phyloP scores from a whole-genome alignment of 768 basidiomycete species.

The Cystobasidium tubakii region DNA sequence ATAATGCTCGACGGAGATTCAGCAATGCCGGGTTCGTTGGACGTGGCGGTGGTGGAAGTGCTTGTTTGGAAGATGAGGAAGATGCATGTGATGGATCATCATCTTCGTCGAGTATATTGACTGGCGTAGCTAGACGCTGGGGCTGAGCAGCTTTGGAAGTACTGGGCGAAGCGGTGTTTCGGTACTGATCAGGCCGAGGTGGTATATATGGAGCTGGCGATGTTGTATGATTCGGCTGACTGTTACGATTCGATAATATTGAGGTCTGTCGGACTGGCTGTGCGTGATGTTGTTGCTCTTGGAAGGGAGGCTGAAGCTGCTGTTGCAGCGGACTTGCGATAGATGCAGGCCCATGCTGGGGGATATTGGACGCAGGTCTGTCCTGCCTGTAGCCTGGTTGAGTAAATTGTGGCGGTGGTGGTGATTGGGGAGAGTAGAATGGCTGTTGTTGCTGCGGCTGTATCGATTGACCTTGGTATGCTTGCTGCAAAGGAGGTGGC shows the following conservation, averaged over 20 bases:
- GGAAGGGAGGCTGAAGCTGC: slow-evolving; percentile 42
- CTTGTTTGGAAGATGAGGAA: background rate
- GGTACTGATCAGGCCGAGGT: slow-evolving; percentile 39
- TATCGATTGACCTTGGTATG: background rate
- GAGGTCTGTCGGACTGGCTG: slow-evolving; percentile 16
- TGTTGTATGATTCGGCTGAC: slow-evolving; percentile 40
- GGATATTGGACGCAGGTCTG: slow-evolving; percentile 37
- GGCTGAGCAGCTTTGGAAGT: background rate
- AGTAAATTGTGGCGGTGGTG: slow-evolving; percentile 30
- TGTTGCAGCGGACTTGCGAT: slow-evolving; percentile 41
- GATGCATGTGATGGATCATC: slow-evolving; percentile 22
- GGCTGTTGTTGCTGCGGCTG: background rate
- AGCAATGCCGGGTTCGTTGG: slow-evolving; percentile 87
- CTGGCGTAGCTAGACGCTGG: slow-evolving; percentile 46
- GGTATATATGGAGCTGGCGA: slow-evolving; percentile 41
- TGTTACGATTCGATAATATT: background rate
- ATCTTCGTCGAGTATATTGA: slow-evolving; percentile 66
- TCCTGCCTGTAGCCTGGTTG: slow-evolving; percentile 46
- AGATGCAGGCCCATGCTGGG: slow-evolving; percentile 37
- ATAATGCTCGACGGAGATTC: slow-evolving; percentile 68
- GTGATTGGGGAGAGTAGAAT: slow-evolving; percentile 37
- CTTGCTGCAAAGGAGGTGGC: background rate
- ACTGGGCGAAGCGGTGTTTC: background rate
- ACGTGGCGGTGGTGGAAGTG: slow-evolving; percentile 72
- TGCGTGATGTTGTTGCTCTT: slow-evolving; percentile 41